Percentiles rank a stretch among this genome's conserved stretches.
These are phyloP conservation scores for Arthrobotrys iridis DNA, from an alignment of 2,329 filamentous ascomycete species.

Conservation along the genomic window DNA sequence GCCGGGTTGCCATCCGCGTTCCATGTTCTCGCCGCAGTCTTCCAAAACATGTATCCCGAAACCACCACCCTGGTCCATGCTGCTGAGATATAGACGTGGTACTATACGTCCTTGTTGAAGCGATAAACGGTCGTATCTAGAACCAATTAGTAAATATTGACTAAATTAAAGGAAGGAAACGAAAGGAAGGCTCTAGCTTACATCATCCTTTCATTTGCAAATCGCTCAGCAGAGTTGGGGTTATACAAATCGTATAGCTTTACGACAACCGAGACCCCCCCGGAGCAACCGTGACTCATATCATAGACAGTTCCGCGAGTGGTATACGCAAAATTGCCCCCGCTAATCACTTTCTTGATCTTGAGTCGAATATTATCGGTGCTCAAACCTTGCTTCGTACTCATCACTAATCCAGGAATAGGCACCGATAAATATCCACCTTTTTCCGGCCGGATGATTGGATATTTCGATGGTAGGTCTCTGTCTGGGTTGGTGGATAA, in stretches of 20 bases:
- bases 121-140: not conserved
- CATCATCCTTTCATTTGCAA: not conserved
- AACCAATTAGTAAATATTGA: not conserved
- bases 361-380: not conserved
- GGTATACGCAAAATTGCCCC: not conserved
- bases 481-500: not conserved
- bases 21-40: not conserved
- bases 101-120: not conserved
- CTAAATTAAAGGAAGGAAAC: not conserved
- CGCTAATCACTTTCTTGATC: not conserved
- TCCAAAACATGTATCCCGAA: not conserved
- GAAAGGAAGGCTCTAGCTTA: not conserved
- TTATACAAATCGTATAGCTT: not conserved
- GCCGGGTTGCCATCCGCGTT: not conserved
- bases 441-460: too few species aligned
- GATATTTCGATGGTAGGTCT: not conserved
- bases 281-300: not conserved
- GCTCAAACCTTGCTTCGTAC: not conserved
- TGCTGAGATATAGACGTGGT: not conserved
- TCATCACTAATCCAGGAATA: not conserved
- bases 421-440: not conserved
- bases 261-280: not conserved
- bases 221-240: not conserved
- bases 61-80: not conserved
- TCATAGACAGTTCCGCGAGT: not conserved